phyloP scores from a whole-genome alignment of 345 rosid species.

The Bruguiera gymnorhiza region DNA sequence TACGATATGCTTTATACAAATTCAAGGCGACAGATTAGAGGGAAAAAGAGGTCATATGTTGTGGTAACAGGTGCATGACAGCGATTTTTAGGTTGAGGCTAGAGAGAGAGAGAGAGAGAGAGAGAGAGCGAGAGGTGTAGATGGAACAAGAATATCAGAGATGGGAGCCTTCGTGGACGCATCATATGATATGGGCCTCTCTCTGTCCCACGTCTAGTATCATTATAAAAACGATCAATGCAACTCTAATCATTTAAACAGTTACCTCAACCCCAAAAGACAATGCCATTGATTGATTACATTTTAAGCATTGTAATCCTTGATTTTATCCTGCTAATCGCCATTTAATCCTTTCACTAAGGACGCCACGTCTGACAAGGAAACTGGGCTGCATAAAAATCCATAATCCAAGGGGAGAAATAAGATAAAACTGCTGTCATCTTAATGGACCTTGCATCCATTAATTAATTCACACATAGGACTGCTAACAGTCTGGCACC shows the following conservation, averaged over 20 bases:
- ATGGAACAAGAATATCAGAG: conserved; percentile 26
- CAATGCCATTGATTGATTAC: not conserved
- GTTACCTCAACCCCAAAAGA: conserved; percentile 2
- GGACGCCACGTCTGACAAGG: conserved; percentile 43
- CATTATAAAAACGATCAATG: no score
- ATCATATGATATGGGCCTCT: conserved; percentile 30
- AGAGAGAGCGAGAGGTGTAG: conserved; percentile 26
- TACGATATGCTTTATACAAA: conserved; percentile 14
- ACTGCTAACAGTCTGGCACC: conserved; percentile 25
- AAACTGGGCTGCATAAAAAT: conserved; percentile 43
- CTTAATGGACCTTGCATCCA: conserved; percentile 23
- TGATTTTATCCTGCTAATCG: no score
- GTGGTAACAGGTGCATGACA: conserved; percentile 37
- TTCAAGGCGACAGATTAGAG: conserved; percentile 24
- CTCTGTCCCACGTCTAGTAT: not conserved
- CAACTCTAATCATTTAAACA: conserved; percentile 22
- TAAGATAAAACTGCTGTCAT: conserved; percentile 17
- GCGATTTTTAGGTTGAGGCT: conserved; percentile 26
- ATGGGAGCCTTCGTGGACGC: conserved; percentile 41
- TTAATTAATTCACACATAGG: conserved; percentile 7
- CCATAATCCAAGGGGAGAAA: conserved; percentile 41
- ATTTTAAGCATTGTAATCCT: not conserved
- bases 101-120: conserved; percentile 11
- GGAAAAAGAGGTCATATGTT: conserved; percentile 3
- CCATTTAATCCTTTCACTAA: not conserved